These are phyloP conservation scores for Xylariaceae sp. DNA, from an alignment of 2,329 filamentous ascomycete genomes.

Conservation along the genomic window DNA sequence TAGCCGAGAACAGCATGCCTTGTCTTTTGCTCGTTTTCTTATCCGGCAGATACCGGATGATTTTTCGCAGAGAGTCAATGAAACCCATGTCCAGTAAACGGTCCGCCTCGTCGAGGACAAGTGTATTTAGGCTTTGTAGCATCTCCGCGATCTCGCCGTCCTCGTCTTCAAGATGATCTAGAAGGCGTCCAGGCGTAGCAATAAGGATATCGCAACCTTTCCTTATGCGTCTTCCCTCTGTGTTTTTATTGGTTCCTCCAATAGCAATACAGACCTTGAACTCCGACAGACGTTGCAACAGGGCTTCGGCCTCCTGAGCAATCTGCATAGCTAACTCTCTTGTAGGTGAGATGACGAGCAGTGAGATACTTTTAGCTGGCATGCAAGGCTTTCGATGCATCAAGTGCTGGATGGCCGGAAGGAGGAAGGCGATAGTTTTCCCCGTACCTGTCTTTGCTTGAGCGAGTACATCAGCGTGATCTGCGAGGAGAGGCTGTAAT, in stretches of 20 bases:
- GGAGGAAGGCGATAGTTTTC: conserved; percentile 79
- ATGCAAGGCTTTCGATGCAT: conserved; percentile 42
- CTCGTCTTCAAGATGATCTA: conserved; percentile 75
- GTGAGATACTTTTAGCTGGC: conserved; percentile 45
- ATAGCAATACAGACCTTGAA: conserved; percentile 78
- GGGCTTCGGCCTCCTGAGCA: conserved; percentile 65
- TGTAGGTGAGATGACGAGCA: conserved; percentile 68
- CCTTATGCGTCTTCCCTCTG: conserved; percentile 68
- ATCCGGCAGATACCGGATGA: conserved; percentile 67
- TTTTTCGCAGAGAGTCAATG: conserved; percentile 73
- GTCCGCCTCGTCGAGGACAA: conserved; percentile 83
- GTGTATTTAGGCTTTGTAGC: conserved; percentile 67
- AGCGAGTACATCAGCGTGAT: conserved; percentile 57
- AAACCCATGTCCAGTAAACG: conserved; percentile 82
- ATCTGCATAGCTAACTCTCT: conserved; percentile 71
- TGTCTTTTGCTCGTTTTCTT: conserved; percentile 58
- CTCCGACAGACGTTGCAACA: conserved; percentile 69
- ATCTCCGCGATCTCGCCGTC: conserved; percentile 65
- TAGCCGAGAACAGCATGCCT: conserved; percentile 84
- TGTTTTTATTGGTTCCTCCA: conserved; percentile 72
- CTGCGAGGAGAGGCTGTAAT: conserved; percentile 45
- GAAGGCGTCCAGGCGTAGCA: conserved; percentile 74
- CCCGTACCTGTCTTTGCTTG: conserved; percentile 87
- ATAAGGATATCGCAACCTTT: conserved; percentile 76
- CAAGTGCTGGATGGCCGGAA: conserved; percentile 80